Evolutionary conservation across 1,139 yeast species (phyloP).

Genomic region (Zygosaccharomyces sapae): DNA sequence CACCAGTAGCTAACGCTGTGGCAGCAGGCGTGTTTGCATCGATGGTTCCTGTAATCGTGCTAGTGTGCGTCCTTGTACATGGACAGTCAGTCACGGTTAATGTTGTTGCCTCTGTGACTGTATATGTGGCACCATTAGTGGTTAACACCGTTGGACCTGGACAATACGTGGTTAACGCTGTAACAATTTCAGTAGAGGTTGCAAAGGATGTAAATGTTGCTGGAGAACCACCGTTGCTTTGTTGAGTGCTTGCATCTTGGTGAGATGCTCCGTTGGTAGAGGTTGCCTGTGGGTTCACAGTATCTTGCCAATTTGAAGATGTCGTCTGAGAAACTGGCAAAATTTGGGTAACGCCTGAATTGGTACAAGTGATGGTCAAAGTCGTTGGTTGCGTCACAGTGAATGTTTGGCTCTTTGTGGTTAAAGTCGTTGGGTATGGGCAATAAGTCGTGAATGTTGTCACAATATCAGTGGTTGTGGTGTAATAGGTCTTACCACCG

Average conservation of each 20-base stretch:
- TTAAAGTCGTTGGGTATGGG: neutral
- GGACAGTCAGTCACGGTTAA: conserved; percentile 56
- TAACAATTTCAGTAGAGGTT: conserved; percentile 42
- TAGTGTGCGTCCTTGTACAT: conserved; percentile 45
- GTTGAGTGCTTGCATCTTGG: neutral
- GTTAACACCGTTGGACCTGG: conserved; percentile 52
- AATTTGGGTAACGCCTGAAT: neutral
- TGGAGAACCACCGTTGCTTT: neutral
- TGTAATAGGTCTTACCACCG: neutral
- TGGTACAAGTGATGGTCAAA: neutral
- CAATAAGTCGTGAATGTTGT: neutral
- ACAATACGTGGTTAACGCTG: conserved; percentile 57
- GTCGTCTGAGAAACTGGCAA: neutral
- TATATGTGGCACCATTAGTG: conserved; percentile 47
- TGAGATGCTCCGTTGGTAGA: neutral
- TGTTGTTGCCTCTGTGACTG: conserved; percentile 51
- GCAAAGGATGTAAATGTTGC: conserved; percentile 3
- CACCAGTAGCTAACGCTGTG: neutral
- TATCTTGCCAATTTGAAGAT: neutral
- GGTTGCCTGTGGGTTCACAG: neutral
- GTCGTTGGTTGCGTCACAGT: neutral
- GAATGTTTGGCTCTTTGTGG: neutral
- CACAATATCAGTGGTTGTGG: neutral
- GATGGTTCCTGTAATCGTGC: neutral
- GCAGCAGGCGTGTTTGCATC: neutral